Evolutionary conservation across 148 eudicot species (phyloP), one percentile per base, ranked within the genome.

Genomic region (Camellia japonica): DNA sequence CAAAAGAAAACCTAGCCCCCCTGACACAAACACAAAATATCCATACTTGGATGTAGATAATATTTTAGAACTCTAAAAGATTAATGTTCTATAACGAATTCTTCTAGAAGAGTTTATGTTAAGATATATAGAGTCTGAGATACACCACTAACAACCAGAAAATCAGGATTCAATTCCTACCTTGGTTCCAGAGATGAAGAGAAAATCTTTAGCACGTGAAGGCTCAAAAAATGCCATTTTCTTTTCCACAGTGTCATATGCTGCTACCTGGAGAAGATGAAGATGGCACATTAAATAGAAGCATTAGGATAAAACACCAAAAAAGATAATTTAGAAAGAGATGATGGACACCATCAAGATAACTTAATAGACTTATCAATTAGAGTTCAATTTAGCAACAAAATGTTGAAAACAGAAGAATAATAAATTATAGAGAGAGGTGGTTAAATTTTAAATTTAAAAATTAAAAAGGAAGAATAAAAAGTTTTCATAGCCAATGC

Each of bases 111-210:
- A 63, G 20, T 20, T 46, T 75, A 15, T 61, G 38, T 4, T 59
- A 18, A 47, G 46, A 23, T 6, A 6, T 7, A 76, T 61, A n/a
- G 14, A 47, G 42, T 42, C 69, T 46, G 38, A 44, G 20, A 61
- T 6, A 23, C 15, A 30, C 14, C 3, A 41, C 38, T 16, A 55
- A 68, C 62, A 78, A n/a, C 6, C 2, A 55, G 18, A 43, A 44
- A 54, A 68, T 47, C 38, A 61, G 70, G 62, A 74, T 43, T 43
- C 19, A 56, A 65, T 66, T 75, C 80, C 20, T 80, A 88, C 96
- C 96, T 93, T 93, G 56, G 97, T 93, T 42, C 97, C 97, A 51
- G 97, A 91, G 73, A 93, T 93, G 87, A 93, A 91, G 56, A 93
- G 89, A 81, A 93, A 93, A 76, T 93, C 97, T 85, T 89, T 80